Base-by-base conservation (phyloP, 2,329 filamentous ascomycete genomes). In the Fusarium sulawesiense region DNA sequence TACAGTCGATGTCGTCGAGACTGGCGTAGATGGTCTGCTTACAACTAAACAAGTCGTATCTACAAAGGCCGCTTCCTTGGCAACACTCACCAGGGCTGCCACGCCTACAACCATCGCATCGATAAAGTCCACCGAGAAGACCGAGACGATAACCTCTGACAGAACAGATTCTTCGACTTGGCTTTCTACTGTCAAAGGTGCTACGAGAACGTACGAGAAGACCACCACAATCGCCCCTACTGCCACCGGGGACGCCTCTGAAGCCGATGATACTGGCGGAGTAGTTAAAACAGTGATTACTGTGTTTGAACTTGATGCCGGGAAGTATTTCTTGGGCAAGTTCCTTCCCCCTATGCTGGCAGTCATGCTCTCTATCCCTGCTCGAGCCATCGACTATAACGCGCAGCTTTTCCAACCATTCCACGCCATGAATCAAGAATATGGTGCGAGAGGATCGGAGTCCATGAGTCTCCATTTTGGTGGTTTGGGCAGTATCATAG, bases 331-430 rank as follows among this genome's bases (percentile, higher is more conserved):
- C 56, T 20, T 81, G 8, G 83, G 82, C 8, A 81, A 81, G 41
- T 84, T 84, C 70, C 72, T 85, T 7, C 83, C 83, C 0, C 72
- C 81, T 0, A 76, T 84, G 6, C 49, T 83, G 1, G 78, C 81
- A 12, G 78, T 84, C 3, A 57, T 80, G 21, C 73, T 83, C 7
- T 77, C 79, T 14, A 80, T 83, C 12, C 80, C 82, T 2, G 78
- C 83, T 8, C 79, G 82, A n/a, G 77, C 84, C 34, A 77, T 84
- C 68, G 81, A 83, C 68, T 74, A 79, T 62, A 82, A 82, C 62
- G 81, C 78, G 6, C 82, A 83, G 58, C 74, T 82, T 1, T 83
- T 82, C 51, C 81, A 83, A 58, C 83, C 83, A 4, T 85, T 85
- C 67, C 80, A 83, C 57, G 78, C 81, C 6, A 75, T 87, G 29